Evolutionary conservation across 495 filamentous ascomycete genomes (phyloP).

Genomic region (Penicillium flavigenum): DNA sequence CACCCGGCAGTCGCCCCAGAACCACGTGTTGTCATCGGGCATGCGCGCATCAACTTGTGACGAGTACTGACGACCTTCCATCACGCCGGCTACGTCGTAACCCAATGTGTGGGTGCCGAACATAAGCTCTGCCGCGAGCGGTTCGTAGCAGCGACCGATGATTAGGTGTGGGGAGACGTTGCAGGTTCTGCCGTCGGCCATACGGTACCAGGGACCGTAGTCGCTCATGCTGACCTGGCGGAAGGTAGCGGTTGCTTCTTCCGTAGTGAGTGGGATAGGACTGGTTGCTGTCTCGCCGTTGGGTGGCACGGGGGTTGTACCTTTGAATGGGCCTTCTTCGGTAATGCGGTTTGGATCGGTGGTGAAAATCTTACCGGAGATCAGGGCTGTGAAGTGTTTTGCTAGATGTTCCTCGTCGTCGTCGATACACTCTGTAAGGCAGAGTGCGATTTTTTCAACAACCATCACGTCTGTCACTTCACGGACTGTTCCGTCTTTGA

Average conservation of each 20-base stretch:
- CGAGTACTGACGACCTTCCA: slow-evolving; percentile 45
- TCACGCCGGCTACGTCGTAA: slow-evolving; percentile 38
- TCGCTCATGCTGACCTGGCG: slow-evolving; percentile 41
- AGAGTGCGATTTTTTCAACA: slow-evolving; percentile 49
- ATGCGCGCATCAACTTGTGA: slow-evolving; percentile 47
- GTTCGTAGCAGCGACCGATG: slow-evolving; percentile 55
- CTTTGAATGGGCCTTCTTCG: slow-evolving; percentile 18
- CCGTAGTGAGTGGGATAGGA: slow-evolving; percentile 30
- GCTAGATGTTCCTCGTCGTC: slow-evolving; percentile 46
- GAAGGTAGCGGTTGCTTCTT: slow-evolving; percentile 38
- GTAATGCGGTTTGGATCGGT: slow-evolving; percentile 30
- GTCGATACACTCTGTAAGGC: slow-evolving; percentile 45
- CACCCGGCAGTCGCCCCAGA: slow-evolving; percentile 56
- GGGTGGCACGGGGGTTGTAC: not conserved
- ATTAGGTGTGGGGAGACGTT: slow-evolving; percentile 51
- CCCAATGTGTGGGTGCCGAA: slow-evolving; percentile 33
- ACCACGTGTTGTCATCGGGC: slow-evolving; percentile 44
- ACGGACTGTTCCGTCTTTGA: not conserved
- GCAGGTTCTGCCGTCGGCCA: slow-evolving; percentile 38
- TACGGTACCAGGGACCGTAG: slow-evolving; percentile 50
- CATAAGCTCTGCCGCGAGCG: slow-evolving; percentile 47
- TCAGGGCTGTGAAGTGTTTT: slow-evolving; percentile 37
- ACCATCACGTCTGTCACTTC: slow-evolving; percentile 53
- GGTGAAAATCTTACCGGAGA: slow-evolving; percentile 54
- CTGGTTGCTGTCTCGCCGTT: not conserved